These are phyloP conservation scores for Verticillium nubilum DNA, from an alignment of 2,329 filamentous ascomycete genomes.

Conservation along the genomic window DNA sequence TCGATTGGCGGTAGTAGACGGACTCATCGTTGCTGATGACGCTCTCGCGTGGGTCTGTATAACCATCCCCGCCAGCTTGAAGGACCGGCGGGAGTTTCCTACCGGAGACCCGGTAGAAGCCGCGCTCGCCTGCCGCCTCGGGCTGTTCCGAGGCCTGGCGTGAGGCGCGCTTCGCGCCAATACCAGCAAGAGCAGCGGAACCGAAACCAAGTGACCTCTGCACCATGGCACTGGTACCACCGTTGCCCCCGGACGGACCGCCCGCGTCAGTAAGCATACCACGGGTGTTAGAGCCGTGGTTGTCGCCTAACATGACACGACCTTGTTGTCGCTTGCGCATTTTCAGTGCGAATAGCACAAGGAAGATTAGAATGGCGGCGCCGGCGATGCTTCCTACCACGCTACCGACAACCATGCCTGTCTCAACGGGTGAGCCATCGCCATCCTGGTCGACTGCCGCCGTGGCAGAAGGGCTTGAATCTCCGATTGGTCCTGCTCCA, in stretches of 20 bases:
- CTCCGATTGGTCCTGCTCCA: conserved; percentile 1
- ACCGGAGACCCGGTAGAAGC: conserved; percentile 61
- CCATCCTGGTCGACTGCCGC: conserved; percentile 9
- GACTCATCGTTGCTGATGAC: conserved; percentile 43
- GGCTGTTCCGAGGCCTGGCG: conserved; percentile 22
- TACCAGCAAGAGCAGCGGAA: conserved; percentile 1
- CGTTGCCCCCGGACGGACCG: conserved; percentile 13
- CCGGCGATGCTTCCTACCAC: conserved; percentile 55
- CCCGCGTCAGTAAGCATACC: conserved; percentile 21
- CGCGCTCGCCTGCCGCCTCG: conserved; percentile 40
- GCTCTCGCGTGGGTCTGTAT: conserved; percentile 39
- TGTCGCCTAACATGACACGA: conserved; percentile 37
- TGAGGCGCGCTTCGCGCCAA: conserved; percentile 23
- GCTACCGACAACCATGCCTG: conserved; percentile 41
- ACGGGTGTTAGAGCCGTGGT: conserved; percentile 23
- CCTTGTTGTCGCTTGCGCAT: conserved; percentile 48
- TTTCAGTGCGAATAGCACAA: conserved; percentile 47
- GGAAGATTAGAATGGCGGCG: conserved; percentile 47
- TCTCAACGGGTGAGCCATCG: conserved; percentile 8
- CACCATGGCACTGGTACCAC: conserved; percentile 31
- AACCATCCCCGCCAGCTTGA: conserved; percentile 58
- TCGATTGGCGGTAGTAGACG: conserved; percentile 48
- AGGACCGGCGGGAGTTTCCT: conserved; percentile 60
- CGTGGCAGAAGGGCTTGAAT: conserved; percentile 13
- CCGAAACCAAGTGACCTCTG: conserved; percentile 37